Evolutionary conservation across 768 basidiomycete species (phyloP).

Genomic region (Leucosporidium yakuticum): DNA sequence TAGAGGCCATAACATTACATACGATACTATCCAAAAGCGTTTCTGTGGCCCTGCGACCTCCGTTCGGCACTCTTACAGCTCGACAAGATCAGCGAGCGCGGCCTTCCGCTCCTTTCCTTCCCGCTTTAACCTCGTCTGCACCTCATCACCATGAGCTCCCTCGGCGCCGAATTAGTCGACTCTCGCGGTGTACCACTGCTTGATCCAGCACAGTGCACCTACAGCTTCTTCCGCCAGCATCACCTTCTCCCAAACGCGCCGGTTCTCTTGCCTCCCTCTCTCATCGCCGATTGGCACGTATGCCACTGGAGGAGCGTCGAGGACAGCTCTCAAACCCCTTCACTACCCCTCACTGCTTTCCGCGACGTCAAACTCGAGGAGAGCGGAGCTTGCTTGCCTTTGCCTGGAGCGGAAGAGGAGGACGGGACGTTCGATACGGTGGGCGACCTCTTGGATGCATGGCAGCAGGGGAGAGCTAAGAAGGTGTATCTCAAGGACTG

Average conservation of each 20-base stretch:
- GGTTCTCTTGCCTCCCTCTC: slow-evolving; percentile 10
- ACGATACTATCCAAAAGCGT: too few relatives aligned
- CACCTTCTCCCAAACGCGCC: slow-evolving; percentile 22
- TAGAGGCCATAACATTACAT: too few relatives aligned
- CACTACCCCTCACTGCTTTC: not conserved
- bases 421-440: not conserved
- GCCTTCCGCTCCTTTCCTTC: too few relatives aligned
- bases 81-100: too few relatives aligned
- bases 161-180: too few relatives aligned
- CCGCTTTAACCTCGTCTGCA: too few relatives aligned
- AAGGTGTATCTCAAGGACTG: slow-evolving; percentile 23
- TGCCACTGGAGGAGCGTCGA: not conserved
- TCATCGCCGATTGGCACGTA: not conserved
- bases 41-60: too few relatives aligned
- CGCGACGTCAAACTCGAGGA: not conserved
- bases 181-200: too few relatives aligned
- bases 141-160: too few relatives aligned
- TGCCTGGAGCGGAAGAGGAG: not conserved
- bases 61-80: too few relatives aligned
- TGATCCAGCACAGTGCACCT: not conserved
- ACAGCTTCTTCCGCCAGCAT: slow-evolving; percentile 3
- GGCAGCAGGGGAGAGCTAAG: not conserved
- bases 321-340: not conserved
- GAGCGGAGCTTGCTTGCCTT: not conserved
- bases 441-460: slow-evolving; percentile 3